These are phyloP conservation scores for Colletotrichum chrysophilum DNA, from an alignment of 2,329 filamentous ascomycete species.

Conservation along the genomic window DNA sequence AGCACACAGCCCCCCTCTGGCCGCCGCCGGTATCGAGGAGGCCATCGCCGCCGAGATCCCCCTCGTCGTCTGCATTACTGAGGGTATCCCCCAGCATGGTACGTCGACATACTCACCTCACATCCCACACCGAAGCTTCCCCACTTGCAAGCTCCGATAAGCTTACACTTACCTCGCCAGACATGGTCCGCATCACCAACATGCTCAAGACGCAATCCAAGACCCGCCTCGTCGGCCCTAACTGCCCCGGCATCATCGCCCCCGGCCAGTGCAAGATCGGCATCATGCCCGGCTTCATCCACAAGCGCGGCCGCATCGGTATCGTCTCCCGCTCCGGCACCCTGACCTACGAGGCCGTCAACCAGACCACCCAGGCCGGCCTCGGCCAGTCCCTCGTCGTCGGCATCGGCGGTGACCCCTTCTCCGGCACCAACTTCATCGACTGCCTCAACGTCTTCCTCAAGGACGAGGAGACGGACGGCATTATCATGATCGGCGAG, in stretches of 20 bases:
- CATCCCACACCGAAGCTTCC: not conserved
- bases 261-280: conserved; percentile 99
- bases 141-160: not conserved
- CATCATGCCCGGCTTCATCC: conserved; percentile 99
- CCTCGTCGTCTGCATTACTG: conserved; percentile 95
- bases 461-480: conserved; percentile 93
- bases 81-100: conserved; percentile 98
- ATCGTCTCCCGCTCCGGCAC: conserved; percentile 99
- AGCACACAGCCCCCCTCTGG: conserved; percentile 77
- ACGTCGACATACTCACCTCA: conserved; percentile 37
- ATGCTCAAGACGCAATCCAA: conserved; percentile 98
- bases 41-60: conserved; percentile 92
- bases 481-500: conserved; percentile 99
- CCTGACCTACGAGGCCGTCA: conserved; percentile 98
- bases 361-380: conserved; percentile 97
- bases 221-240: conserved; percentile 94
- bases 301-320: conserved; percentile 98
- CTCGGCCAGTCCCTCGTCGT: conserved; percentile 98
- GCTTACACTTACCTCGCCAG: conserved; percentile 46
- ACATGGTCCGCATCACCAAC: conserved; percentile 99
- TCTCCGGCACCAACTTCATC: conserved; percentile 99
- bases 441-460: conserved; percentile 98
- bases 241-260: conserved; percentile 97
- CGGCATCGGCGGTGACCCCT: conserved; percentile 97
- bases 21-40: conserved; percentile 95